Evolutionary conservation across 1,284 basidiomycete genomes (phyloP).

Genomic region (Testicularia cyperi): DNA sequence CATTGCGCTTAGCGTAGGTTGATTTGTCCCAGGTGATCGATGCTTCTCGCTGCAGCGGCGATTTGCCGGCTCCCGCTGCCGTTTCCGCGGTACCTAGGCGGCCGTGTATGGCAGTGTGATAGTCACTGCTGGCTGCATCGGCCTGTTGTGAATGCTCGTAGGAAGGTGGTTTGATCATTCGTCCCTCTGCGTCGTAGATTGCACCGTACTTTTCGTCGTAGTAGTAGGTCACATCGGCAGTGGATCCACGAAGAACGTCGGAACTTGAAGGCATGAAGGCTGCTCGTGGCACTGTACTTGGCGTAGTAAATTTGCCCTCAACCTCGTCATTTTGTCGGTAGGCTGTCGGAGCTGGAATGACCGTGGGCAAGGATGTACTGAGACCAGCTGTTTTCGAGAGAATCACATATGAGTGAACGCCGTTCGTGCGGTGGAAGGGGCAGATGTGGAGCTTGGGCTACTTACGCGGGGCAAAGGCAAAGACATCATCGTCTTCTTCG

Average conservation of each 20-base stretch:
- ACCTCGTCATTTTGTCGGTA: not conserved
- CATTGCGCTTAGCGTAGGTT: too few relatives aligned
- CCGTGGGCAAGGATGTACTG: not conserved
- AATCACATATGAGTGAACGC: too few relatives aligned
- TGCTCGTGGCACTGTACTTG: too few relatives aligned
- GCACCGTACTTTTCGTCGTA: conserved; percentile 19
- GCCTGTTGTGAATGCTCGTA: not conserved
- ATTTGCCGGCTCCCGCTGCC: too few relatives aligned
- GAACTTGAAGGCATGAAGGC: too few relatives aligned
- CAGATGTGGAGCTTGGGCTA: not conserved
- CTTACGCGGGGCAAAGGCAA: conserved; percentile 30
- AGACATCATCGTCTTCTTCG: conserved; percentile 30
- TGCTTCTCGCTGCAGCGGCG: conserved; percentile 5
- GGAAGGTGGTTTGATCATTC: not conserved
- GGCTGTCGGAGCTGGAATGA: not conserved
- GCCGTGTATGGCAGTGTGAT: too few relatives aligned
- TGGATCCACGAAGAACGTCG: too few relatives aligned
- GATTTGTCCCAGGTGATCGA: conserved; percentile 36
- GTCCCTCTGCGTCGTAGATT: conserved; percentile 12
- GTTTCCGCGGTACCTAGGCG: too few relatives aligned
- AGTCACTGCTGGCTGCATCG: not conserved
- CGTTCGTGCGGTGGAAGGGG: too few relatives aligned
- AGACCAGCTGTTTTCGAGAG: conserved; percentile 6
- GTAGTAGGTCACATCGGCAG: too few relatives aligned
- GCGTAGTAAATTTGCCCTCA: too few relatives aligned